These are phyloP conservation scores for Psilocybe cyanescens DNA, from an alignment of 768 basidiomycete species.

Conservation along the genomic window DNA sequence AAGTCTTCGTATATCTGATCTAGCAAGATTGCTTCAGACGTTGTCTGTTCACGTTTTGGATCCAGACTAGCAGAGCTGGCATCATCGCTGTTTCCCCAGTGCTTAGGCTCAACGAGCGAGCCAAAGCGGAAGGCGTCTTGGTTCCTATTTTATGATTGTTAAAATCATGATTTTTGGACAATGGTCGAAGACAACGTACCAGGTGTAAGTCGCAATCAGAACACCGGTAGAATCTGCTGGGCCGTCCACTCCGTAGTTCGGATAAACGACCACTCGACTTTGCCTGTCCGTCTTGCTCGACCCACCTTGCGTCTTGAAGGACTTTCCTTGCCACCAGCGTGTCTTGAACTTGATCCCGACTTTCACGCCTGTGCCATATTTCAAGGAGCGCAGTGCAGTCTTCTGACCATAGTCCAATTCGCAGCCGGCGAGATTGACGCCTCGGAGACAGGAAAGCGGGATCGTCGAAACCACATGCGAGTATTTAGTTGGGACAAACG, in stretches of 20 bases:
- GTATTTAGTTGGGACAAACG: constrained; percentile 7
- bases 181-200: background rate
- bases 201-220: constrained; percentile 11
- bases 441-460: constrained; percentile 31
- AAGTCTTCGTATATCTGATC: constrained; percentile 9
- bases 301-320: constrained; percentile 9
- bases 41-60: background rate
- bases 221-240: constrained; percentile 1
- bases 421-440: constrained; percentile 27
- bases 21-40: constrained; percentile 5
- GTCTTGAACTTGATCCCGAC: constrained; percentile 39
- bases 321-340: constrained; percentile 34
- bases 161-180: background rate
- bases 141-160: background rate
- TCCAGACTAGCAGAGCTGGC: background rate
- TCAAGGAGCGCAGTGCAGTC: constrained; percentile 32
- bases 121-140: constrained; percentile 14
- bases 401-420: constrained; percentile 31
- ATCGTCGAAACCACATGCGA: constrained; percentile 36
- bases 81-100: constrained; percentile 10
- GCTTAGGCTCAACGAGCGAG: constrained; percentile 8
- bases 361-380: constrained; percentile 34
- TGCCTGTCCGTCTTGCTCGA: constrained; percentile 11
- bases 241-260: constrained; percentile 3
- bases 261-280: constrained; percentile 13